Evolutionary conservation across 176 grass and related monocot genomes (phyloP).

Genomic region (Carex littledalei): DNA sequence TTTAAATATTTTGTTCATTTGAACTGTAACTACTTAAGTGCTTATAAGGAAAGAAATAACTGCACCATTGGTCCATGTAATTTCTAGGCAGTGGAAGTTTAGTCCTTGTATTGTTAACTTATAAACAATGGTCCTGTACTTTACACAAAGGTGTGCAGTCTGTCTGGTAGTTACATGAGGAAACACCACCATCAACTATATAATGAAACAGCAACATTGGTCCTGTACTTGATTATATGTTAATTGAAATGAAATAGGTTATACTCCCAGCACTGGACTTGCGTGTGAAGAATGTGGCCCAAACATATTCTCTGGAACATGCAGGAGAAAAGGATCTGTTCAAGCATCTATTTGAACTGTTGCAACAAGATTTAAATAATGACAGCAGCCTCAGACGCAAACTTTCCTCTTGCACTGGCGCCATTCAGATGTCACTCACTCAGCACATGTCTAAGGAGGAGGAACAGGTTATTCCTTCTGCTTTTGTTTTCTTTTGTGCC

Average conservation of each 20-base stretch:
- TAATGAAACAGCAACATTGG: neutral
- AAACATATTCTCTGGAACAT: conserved; percentile 85
- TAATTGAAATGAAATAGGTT: conserved; percentile 38
- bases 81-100: neutral
- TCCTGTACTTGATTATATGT: neutral
- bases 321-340: conserved; percentile 71
- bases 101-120: neutral
- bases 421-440: conserved; percentile 57
- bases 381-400: conserved; percentile 46
- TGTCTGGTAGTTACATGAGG: neutral
- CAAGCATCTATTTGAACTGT: conserved; percentile 44
- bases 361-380: conserved; percentile 41
- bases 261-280: conserved; percentile 87
- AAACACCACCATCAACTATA: neutral
- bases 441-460: conserved; percentile 98
- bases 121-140: neutral
- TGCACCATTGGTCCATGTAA: neutral
- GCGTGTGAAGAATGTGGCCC: conserved; percentile 86
- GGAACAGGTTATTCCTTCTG: conserved; percentile 54
- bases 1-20: neutral
- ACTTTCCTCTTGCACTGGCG: conserved; percentile 68
- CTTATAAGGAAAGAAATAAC: neutral
- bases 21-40: neutral
- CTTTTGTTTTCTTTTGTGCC: neutral
- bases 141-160: neutral